Evolutionary conservation across 1,139 yeast species (phyloP), one percentile per base, ranked within the genome.

Genomic region (Kluyveromyces marxianus): DNA sequence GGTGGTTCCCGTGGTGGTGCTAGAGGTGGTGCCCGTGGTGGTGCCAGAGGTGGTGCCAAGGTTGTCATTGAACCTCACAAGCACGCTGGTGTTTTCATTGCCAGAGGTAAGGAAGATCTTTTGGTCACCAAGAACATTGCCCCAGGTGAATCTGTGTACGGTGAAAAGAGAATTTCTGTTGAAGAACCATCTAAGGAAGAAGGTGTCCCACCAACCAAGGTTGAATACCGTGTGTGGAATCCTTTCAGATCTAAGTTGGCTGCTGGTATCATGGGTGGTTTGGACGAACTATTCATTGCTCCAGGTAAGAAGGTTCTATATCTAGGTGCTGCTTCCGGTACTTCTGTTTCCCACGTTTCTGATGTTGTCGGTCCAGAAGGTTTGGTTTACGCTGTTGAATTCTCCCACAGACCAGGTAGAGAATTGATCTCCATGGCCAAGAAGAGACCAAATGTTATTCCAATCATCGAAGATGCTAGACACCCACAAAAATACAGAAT

Each of bases 181-280:
- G 98, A 94, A 68, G 96, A 86, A 67, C 95, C 96, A 58, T 77
- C 89, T 49, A 79, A 75, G 64, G 95, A 83, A 65, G 95, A 85
- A 65, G 84, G 84, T 65, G 84, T 75, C 48, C 94, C 96, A 57
- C 84, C 96, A 56, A 89, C 97, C 66, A 92, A 92, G 78, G 78
- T 81, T 53, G 98, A 92, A 75, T 92, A 92, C 82, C 90, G 98
- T 80, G 98, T 92, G 57, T 92, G 99, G 99, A 92, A 92, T 74
- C 98, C 98, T 56, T 92, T 92, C 84, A 84, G 98, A 83, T 92
- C 97, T 55, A 92, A 92, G 81, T 77, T 92, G 75, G 98, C 98
- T 68, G 98, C 98, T 53, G 98, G 98, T 86, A 87, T 92, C 60
- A 86, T 92, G 89, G 98, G 98, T 74, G 98, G 98, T 83, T 75